Base-by-base conservation (phyloP, 1,139 yeast genomes). In the Scheffersomyces insectosa region DNA sequence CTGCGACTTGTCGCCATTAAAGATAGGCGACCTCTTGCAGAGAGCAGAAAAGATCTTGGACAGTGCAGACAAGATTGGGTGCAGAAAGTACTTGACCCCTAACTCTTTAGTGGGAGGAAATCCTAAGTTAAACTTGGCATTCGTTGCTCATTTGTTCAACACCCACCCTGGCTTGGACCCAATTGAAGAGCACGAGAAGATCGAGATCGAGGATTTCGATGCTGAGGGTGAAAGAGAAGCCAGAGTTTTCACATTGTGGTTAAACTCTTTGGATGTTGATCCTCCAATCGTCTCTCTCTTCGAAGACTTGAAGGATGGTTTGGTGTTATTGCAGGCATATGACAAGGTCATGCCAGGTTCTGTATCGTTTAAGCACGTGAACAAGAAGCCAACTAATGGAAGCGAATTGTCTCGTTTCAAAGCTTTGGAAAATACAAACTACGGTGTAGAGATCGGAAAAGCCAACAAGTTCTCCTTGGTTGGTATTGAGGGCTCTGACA, bases 201-300 rank as follows among this genome's bases (percentile, higher is more conserved):
- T 88, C 27, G 95, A 85, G 59, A 88, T 91, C 55, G 93, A 86
- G 64, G 99, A 90, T 55, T 93, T 95, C 59, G 99, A 93, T 64
- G 99, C 99, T 13, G 99, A 95, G 70, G 99, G 99, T 50, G 99
- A 93, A 71, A 86, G 99, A 71, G 99, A 93, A 72, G 99, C 99
- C 1, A 83, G 99, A 64, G 99, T 93, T 4, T 93, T 93, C 69
- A 95, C 99, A 10, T 75, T 93, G 57, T 93, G 99, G 99, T 81
- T 93, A 61, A 93, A 93, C 68, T 89, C 97, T 1, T 79, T 93
- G 58, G 98, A 95, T 56, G 98, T 93, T 13, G 95, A 91, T 50
- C 98, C 98, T 27, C 88, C 97, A 23, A 91, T 93, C 49, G 90
- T 89, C 39, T 85, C 88, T 20, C 74, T 93, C 56, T 93, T 93